Base-by-base conservation (phyloP, 169 alveolate species). In the Besnoitia besnoiti region DNA sequence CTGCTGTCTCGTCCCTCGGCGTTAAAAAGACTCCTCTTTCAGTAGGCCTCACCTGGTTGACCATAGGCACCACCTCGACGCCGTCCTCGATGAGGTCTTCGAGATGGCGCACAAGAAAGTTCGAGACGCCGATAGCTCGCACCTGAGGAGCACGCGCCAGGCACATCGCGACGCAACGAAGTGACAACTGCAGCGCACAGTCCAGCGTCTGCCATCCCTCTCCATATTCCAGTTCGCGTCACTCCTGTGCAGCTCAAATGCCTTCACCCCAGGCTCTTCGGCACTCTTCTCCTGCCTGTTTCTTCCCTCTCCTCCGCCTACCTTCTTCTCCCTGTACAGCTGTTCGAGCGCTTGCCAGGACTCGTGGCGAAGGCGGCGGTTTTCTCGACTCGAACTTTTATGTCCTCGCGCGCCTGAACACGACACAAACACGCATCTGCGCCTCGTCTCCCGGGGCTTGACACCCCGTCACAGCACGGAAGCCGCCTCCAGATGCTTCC, bases 51-150 rank as follows among this genome's bases (percentile, higher is more conserved):
- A 67, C 95, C 91, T 93, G 95, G 88, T 93, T 89, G 77, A 93
- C 94, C 92, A 82, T 79, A 0, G 95, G 95, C 47, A 61, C 73
- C 2, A 84, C 77, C 55, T 62, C 89, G 33, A 87, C 94, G 33
- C 92, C 89, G 47, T 93, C 93, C 40, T 88, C 90, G 61, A 90
- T 55, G 47, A 93, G 91, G 39, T 93, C 73, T 47, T 93, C 91
- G 33, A 93, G 67, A 40, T 93, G 95, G 8, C 73, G 51, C 44
- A 85, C 77, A 35, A 89, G 2, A 59, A 77, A 93, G 62, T 93
- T 93, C 46, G 93, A 85, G 7, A 93, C 95, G 76, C 95, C 95
- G 42, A 93, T 93, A 3, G 95, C 95, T 16, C 94, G 93, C 42
- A 91, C 94, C 91, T 91, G 50, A 46, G 47, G 7, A 89, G 77